Evolutionary conservation across 257 asterid species (phyloP).

Genomic region (Fraxinus americana): DNA sequence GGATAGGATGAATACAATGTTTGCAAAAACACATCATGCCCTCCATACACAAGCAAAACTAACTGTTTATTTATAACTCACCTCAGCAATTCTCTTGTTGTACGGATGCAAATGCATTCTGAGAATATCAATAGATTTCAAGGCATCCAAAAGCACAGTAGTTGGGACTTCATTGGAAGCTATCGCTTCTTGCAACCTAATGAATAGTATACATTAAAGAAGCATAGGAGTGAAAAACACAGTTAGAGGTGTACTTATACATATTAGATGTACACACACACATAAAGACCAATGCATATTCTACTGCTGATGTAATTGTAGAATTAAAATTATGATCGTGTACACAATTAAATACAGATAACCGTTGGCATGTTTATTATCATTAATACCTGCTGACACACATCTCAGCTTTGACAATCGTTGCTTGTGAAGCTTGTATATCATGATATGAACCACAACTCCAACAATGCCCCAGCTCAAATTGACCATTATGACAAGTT

Average conservation of each 20-base stretch:
- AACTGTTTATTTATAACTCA: constrained; percentile 24
- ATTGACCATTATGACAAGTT: constrained; percentile 29
- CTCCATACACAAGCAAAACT: constrained; percentile 6
- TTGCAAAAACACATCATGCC: neutral
- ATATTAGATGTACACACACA: neutral
- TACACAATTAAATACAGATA: neutral
- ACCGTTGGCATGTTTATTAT: neutral
- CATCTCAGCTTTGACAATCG: constrained; percentile 47
- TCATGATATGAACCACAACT: constrained; percentile 61
- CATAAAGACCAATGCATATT: neutral
- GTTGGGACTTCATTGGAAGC: constrained; percentile 44
- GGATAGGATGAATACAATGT: neutral
- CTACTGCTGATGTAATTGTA: constrained; percentile 11
- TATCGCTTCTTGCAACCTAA: constrained; percentile 70
- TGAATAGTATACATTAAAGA: constrained; percentile 19
- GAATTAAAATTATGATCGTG: neutral
- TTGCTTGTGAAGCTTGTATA: constrained; percentile 54
- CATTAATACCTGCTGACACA: constrained; percentile 53
- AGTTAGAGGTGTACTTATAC: constrained; percentile 10
- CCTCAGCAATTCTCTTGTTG: constrained; percentile 91
- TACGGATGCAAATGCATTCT: constrained; percentile 58
- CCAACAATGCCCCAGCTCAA: constrained; percentile 64
- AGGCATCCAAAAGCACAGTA: constrained; percentile 43
- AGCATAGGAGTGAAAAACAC: constrained; percentile 9
- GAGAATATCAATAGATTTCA: constrained; percentile 42